phyloP scores from a whole-genome alignment of 1,284 basidiomycete species.

The Fomitiporia mediterranea region DNA sequence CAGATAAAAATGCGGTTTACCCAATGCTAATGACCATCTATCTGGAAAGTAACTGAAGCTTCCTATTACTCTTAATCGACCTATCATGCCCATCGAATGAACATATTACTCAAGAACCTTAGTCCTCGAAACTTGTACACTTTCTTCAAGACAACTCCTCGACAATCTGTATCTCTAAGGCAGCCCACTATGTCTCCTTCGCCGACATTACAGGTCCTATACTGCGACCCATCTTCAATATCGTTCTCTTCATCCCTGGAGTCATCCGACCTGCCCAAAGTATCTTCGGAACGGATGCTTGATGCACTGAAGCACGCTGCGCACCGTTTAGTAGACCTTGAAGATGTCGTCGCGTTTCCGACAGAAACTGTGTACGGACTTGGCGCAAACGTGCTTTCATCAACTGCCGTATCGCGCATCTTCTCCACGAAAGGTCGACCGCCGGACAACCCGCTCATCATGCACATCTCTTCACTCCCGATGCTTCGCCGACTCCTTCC shows the following conservation, averaged over 20 bases:
- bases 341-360: slow-evolving; percentile 78
- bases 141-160: neutral
- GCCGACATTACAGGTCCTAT: slow-evolving; percentile 34
- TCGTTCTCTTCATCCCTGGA: slow-evolving; percentile 36
- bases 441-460: slow-evolving; percentile 95
- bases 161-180: neutral
- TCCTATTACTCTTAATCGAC: neutral
- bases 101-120: neutral
- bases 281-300: slow-evolving; percentile 42
- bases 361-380: slow-evolving; percentile 99
- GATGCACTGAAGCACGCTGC: slow-evolving; percentile 46
- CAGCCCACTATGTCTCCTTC: neutral
- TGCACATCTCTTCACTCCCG: slow-evolving; percentile 82
- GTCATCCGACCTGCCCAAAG: slow-evolving; percentile 34
- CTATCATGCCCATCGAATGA: slow-evolving; percentile 1
- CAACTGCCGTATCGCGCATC: slow-evolving; percentile 67
- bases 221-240: slow-evolving; percentile 54
- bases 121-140: neutral
- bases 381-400: slow-evolving; percentile 77
- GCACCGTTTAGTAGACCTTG: slow-evolving; percentile 39
- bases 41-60: neutral
- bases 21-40: neutral
- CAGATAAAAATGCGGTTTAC: neutral
- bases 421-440: slow-evolving; percentile 92
- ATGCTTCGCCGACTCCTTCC: slow-evolving; percentile 83